phyloP scores from a whole-genome alignment of 1,284 basidiomycete species.

The Cutaneotrichosporon cyanovorans region DNA sequence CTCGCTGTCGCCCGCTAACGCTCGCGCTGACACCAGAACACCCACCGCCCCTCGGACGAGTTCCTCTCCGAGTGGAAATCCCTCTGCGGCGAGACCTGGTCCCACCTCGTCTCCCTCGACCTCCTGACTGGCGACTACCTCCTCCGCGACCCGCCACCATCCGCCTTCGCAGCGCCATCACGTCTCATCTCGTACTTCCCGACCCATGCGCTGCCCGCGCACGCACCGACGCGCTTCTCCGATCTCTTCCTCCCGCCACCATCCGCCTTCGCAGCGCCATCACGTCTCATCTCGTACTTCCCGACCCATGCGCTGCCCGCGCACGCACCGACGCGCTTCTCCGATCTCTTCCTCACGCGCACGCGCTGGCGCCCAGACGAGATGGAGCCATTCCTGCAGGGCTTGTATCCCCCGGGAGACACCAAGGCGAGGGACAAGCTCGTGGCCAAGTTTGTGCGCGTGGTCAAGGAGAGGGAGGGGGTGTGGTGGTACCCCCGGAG shows the following conservation, averaged over 20 bases:
- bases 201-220: slow-evolving; percentile 60
- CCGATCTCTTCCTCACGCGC: slow-evolving; percentile 72
- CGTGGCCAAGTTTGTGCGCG: slow-evolving; percentile 72
- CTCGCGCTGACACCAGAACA: slow-evolving; percentile 52
- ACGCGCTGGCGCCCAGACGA: slow-evolving; percentile 69
- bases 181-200: slow-evolving; percentile 60
- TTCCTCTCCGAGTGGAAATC: slow-evolving; percentile 62
- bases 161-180: slow-evolving; percentile 20
- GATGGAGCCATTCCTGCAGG: slow-evolving; percentile 68
- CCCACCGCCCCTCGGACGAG: slow-evolving; percentile 41
- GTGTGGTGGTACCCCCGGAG: slow-evolving; percentile 42
- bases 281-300: slow-evolving; percentile 55
- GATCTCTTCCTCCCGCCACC: slow-evolving; percentile 77
- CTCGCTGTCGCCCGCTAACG: too few relatives aligned
- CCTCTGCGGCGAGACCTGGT: slow-evolving; percentile 67
- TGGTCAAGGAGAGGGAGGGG: slow-evolving; percentile 60
- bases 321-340: slow-evolving; percentile 67
- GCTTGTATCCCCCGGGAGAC: slow-evolving; percentile 61
- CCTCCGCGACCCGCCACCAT: slow-evolving; percentile 20
- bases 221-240: slow-evolving; percentile 66
- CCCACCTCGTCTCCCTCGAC: slow-evolving; percentile 52
- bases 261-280: slow-evolving; percentile 19
- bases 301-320: slow-evolving; percentile 63
- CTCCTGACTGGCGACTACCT: slow-evolving; percentile 64
- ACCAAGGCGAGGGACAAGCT: slow-evolving; percentile 79